phyloP scores from a whole-genome alignment of 1,284 basidiomycete genomes.

The Cryptococcus amylolentus region DNA sequence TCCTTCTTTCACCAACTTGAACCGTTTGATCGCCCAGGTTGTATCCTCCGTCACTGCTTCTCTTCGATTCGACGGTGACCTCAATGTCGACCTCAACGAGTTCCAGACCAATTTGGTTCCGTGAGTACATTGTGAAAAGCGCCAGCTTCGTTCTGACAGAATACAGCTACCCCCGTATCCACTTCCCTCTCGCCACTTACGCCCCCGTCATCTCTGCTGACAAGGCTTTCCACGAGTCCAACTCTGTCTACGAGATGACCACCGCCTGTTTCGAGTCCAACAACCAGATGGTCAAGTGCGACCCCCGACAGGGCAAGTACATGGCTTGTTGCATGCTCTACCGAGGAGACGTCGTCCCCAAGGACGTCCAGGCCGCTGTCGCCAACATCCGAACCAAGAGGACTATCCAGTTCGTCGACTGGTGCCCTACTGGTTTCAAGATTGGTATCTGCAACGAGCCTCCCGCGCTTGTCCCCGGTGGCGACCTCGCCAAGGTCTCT shows the following conservation, averaged over 20 bases:
- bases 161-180: slow-evolving; percentile 86
- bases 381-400: slow-evolving; percentile 94
- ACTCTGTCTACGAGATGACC: slow-evolving; percentile 97
- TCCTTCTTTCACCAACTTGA: slow-evolving; percentile 92
- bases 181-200: slow-evolving; percentile 96
- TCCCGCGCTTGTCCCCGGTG: slow-evolving; percentile 82
- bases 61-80: slow-evolving; percentile 92
- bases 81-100: slow-evolving; percentile 97
- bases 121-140: slow-evolving; percentile 52
- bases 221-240: slow-evolving; percentile 85
- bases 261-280: slow-evolving; percentile 96
- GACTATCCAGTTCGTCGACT: slow-evolving; percentile 91
- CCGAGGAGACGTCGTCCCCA: slow-evolving; percentile 96
- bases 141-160: neutral
- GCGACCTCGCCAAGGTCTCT: slow-evolving; percentile 90
- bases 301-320: slow-evolving; percentile 94
- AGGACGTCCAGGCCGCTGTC: slow-evolving; percentile 92
- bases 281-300: slow-evolving; percentile 99
- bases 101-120: slow-evolving; percentile 99
- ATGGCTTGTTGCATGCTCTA: slow-evolving; percentile 88
- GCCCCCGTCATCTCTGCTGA: slow-evolving; percentile 84
- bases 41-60: slow-evolving; percentile 98
- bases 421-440: slow-evolving; percentile 99
- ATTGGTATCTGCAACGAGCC: slow-evolving; percentile 97
- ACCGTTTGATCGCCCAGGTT: slow-evolving; percentile 94